phyloP scores from a whole-genome alignment of 805 yeast genomes.

The Candida ponderosae region DNA sequence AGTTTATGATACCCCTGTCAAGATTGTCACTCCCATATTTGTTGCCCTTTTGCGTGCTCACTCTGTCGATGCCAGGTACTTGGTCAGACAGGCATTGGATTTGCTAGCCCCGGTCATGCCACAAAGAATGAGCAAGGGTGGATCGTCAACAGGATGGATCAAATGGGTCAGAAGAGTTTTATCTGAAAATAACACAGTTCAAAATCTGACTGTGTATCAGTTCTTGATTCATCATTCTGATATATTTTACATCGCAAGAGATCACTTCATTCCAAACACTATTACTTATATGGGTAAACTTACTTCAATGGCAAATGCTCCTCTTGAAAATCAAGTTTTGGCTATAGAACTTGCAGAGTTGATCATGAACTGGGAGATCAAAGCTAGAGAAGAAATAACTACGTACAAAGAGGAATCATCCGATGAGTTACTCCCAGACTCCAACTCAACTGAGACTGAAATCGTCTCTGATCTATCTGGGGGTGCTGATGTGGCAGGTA shows the following conservation, averaged over 20 bases:
- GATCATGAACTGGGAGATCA: conserved; percentile 78
- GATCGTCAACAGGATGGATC: conserved; percentile 59
- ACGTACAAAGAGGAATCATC: neutral
- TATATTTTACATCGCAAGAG: conserved; percentile 77
- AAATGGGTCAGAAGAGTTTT: conserved; percentile 92
- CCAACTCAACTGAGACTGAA: neutral
- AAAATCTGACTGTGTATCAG: conserved; percentile 81
- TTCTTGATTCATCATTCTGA: conserved; percentile 83
- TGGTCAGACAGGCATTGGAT: conserved; percentile 85
- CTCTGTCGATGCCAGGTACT: conserved; percentile 72
- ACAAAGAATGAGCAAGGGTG: conserved; percentile 47
- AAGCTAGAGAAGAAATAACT: conserved; percentile 24
- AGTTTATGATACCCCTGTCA: conserved; percentile 81
- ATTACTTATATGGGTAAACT: conserved; percentile 90
- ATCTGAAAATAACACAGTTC: conserved; percentile 82
- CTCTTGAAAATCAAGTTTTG: conserved; percentile 71
- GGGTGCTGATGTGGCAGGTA: conserved; percentile 8
- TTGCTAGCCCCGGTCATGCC: conserved; percentile 83
- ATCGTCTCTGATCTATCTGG: neutral
- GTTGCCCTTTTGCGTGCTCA: conserved; percentile 82
- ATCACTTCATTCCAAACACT: conserved; percentile 80
- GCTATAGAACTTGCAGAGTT: conserved; percentile 88
- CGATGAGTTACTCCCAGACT: neutral
- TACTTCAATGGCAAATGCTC: conserved; percentile 68
- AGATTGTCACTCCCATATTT: conserved; percentile 85